Evolutionary conservation across 192 early-diverging fungal species (phyloP).

Genomic region (Gryganskiella cystojenkinii): DNA sequence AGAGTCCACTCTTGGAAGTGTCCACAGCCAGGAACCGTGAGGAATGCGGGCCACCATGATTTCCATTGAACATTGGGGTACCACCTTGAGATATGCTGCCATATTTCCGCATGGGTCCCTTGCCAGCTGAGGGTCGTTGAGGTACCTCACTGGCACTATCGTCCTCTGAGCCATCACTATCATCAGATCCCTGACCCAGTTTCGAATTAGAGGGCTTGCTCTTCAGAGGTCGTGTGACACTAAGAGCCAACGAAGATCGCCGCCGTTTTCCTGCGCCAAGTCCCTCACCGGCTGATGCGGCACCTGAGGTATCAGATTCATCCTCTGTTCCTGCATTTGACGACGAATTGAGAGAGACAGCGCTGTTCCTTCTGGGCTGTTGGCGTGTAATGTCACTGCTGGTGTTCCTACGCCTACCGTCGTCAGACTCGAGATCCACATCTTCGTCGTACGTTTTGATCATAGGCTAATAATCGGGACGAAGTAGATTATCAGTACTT

Average conservation of each 20-base stretch:
- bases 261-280: slow-evolving; percentile 36
- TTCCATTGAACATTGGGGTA: background rate
- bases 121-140: slow-evolving; percentile 34
- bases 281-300: slow-evolving; percentile 25
- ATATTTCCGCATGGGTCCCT: slow-evolving; percentile 46
- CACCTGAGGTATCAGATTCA: slow-evolving; percentile 33
- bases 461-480: slow-evolving; percentile 57
- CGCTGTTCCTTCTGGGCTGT: slow-evolving; percentile 32
- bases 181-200: slow-evolving; percentile 8
- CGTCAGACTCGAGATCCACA: slow-evolving; percentile 70
- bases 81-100: slow-evolving; percentile 33
- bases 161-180: slow-evolving; percentile 41
- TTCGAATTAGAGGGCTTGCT: slow-evolving; percentile 16
- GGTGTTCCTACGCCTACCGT: slow-evolving; percentile 19
- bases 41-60: slow-evolving; percentile 1
- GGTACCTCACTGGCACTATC: slow-evolving; percentile 4
- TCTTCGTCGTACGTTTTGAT: slow-evolving; percentile 81
- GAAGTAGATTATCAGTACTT: too few relatives aligned
- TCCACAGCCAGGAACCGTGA: background rate
- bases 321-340: slow-evolving; percentile 32
- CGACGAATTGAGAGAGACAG: slow-evolving; percentile 19
- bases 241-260: slow-evolving; percentile 36
- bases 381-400: slow-evolving; percentile 3
- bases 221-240: slow-evolving; percentile 28
- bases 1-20: background rate